These are phyloP conservation scores for sunflower (Helianthus annuus) DNA, from an alignment of 129 eudicot species.

Conservation along the genomic window HanXRQr2.0-SUNRISE NC_035449.2:21081637-21082136, in stretches of 20 bases:
- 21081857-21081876: constrained; percentile 65
- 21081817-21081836: constrained; percentile 62
- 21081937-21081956: constrained; percentile 31
- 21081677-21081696: neutral
- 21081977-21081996: constrained; percentile 42
- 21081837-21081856: constrained; percentile 58
- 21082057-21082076: constrained; percentile 42
- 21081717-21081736: neutral
- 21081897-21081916: constrained; percentile 63
- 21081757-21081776: neutral
- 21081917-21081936: constrained; percentile 36
- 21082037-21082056: constrained; percentile 59
- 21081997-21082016: constrained; percentile 53
- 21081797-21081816: constrained; percentile 41
- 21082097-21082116: constrained; percentile 58
- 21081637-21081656: neutral
- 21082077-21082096: constrained; percentile 56
- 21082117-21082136: constrained; percentile 55
- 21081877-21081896: constrained; percentile 61
- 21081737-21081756: neutral
- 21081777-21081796: constrained; percentile 20
- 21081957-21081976: constrained; percentile 25
- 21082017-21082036: constrained; percentile 63
- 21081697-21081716: constrained; percentile 11
- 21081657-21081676: neutral